These are phyloP conservation scores for Neurospora sp. DNA, from an alignment of 495 filamentous ascomycete species.

Conservation along the genomic window DNA sequence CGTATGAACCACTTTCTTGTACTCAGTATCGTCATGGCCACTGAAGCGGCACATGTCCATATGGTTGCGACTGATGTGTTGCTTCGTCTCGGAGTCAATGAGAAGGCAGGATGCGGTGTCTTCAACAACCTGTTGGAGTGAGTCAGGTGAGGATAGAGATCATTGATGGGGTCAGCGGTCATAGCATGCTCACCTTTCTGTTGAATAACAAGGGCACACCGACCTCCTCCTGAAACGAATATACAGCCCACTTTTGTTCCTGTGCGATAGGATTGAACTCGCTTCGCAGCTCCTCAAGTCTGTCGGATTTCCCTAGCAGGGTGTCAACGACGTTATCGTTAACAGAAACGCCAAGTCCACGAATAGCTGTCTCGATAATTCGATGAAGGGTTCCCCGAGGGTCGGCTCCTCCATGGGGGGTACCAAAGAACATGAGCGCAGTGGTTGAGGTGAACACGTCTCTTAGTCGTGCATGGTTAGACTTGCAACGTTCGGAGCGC, in stretches of 20 bases:
- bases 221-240: slow-evolving; percentile 29
- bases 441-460: slow-evolving; percentile 24
- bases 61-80: slow-evolving; percentile 27
- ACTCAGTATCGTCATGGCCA: slow-evolving; percentile 19
- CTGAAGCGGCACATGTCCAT: slow-evolving; percentile 35
- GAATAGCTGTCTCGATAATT: slow-evolving; percentile 9
- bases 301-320: slow-evolving; percentile 21
- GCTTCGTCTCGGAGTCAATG: slow-evolving; percentile 12
- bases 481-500: slow-evolving; percentile 9
- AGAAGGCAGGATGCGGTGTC: slow-evolving; percentile 25
- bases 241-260: slow-evolving; percentile 19
- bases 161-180: too few species aligned
- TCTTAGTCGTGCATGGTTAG: slow-evolving; percentile 12
- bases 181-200: slow-evolving; percentile 13
- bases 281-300: slow-evolving; percentile 21
- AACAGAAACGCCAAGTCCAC: slow-evolving; percentile 17
- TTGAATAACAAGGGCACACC: slow-evolving; percentile 11
- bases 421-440: slow-evolving; percentile 34
- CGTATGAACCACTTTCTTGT: slow-evolving; percentile 10
- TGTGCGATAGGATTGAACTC: slow-evolving; percentile 20
- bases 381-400: slow-evolving; percentile 11
- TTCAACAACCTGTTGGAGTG: slow-evolving; percentile 26
- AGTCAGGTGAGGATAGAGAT: not conserved
- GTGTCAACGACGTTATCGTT: slow-evolving; percentile 15
- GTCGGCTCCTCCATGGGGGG: slow-evolving; percentile 30